Conservation (phyloP, 2,329 filamentous ascomycete species). For the Aspergillus udagawae region DNA sequence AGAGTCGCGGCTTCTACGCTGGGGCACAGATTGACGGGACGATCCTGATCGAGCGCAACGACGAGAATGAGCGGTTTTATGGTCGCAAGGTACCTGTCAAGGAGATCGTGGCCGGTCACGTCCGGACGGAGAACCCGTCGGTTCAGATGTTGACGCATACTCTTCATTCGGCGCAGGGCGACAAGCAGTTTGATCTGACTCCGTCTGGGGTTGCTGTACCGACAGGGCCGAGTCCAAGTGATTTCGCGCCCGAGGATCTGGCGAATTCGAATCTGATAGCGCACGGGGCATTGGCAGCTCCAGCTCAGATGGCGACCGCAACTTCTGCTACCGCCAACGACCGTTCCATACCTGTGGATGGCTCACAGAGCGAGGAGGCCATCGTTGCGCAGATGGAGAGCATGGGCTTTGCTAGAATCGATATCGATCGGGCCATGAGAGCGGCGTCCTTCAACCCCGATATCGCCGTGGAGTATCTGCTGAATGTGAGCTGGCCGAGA, state of each 20-base stretch:
- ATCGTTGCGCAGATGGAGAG: background rate
- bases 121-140: background rate
- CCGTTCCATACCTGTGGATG: background rate
- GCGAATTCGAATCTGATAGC: background rate
- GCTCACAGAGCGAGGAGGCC: background rate
- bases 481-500: background rate
- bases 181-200: constrained; percentile 5
- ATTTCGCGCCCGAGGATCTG: background rate
- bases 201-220: constrained; percentile 1
- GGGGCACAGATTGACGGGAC: constrained; percentile 83
- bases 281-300: background rate
- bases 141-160: constrained; percentile 5
- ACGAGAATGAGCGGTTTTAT: constrained; percentile 84
- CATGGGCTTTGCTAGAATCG: background rate
- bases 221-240: constrained; percentile 7
- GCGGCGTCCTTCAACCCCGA: background rate
- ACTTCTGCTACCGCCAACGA: background rate
- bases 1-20: constrained; percentile 81
- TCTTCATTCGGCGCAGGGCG: constrained; percentile 4
- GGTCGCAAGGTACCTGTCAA: constrained; percentile 54
- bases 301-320: background rate
- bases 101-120: constrained; percentile 60
- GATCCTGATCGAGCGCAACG: constrained; percentile 73
- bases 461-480: background rate
- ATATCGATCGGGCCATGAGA: background rate